A percentile compares a stretch with the other conserved stretches of the same genome.
Conservation (phyloP, 768 basidiomycete species). For the Neoboletus magnificus region DNA sequence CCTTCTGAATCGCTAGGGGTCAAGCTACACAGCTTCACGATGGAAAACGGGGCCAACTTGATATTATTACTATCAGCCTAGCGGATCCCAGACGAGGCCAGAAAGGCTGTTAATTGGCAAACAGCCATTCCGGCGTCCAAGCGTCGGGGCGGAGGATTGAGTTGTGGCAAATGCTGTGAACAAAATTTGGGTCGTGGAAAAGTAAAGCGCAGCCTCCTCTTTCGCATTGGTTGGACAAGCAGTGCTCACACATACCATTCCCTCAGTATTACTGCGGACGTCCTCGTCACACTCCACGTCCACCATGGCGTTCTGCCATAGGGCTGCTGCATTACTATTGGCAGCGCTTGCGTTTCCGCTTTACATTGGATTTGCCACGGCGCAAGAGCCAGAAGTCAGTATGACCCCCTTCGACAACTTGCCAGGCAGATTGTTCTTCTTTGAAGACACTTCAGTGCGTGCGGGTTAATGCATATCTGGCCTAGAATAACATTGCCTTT, state of each 20-base stretch:
- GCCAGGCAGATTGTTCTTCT: constrained; percentile 81
- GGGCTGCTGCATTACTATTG: constrained; percentile 26
- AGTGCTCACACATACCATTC: not conserved
- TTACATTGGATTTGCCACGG: constrained; percentile 22
- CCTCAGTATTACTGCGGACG: constrained; percentile 7
- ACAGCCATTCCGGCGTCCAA: not conserved
- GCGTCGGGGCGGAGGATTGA: not conserved
- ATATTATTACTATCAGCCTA: not conserved
- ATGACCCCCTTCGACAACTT: constrained; percentile 63
- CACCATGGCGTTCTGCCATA: constrained; percentile 29
- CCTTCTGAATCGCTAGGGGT: not conserved
- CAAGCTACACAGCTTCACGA: not conserved
- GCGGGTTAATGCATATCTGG: not conserved
- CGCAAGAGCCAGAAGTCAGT: constrained; percentile 47
- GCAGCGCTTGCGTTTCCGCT: constrained; percentile 23
- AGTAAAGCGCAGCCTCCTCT: constrained; percentile 6
- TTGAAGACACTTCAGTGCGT: constrained; percentile 86
- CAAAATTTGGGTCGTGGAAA: constrained; percentile 13
- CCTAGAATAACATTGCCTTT: not conserved
- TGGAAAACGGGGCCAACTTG: not conserved
- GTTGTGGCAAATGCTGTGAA: not conserved
- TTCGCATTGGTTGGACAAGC: not conserved
- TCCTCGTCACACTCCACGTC: constrained; percentile 10
- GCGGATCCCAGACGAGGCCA: not conserved
- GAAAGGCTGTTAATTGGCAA: not conserved